phyloP scores from a whole-genome alignment of 1,284 basidiomycete genomes.

The Coriolopsis trogii region DNA sequence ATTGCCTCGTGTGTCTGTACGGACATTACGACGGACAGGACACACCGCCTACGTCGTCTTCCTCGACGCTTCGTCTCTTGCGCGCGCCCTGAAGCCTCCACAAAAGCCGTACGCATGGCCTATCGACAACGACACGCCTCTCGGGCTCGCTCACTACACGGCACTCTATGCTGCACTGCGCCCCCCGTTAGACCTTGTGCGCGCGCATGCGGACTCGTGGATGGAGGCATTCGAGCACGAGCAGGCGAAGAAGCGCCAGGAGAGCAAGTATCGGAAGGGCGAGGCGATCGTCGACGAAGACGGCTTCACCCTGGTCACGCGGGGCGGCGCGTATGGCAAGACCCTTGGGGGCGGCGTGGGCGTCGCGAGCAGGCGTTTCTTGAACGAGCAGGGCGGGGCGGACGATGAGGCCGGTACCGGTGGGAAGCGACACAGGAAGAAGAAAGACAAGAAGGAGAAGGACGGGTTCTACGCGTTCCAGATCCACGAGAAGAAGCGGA shows the following conservation, averaged over 20 bases:
- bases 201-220: slow-evolving; percentile 74
- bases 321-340: slow-evolving; percentile 86
- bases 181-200: slow-evolving; percentile 72
- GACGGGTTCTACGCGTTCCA: slow-evolving; percentile 87
- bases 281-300: slow-evolving; percentile 90
- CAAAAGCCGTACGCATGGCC: slow-evolving; percentile 61
- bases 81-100: slow-evolving; percentile 57
- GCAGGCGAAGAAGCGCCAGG: slow-evolving; percentile 61
- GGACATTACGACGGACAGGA: slow-evolving; percentile 66
- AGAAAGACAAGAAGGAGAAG: slow-evolving; percentile 74
- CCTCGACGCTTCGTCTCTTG: slow-evolving; percentile 73
- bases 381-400: slow-evolving; percentile 24
- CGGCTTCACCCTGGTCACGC: slow-evolving; percentile 88
- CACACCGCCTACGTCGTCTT: slow-evolving; percentile 77
- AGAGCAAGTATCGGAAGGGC: slow-evolving; percentile 72
- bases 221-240: slow-evolving; percentile 80
- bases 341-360: slow-evolving; percentile 80
- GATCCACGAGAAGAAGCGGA: slow-evolving; percentile 82
- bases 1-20: slow-evolving; percentile 54
- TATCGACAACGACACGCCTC: slow-evolving; percentile 51
- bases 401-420: slow-evolving; percentile 15
- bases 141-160: slow-evolving; percentile 73
- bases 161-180: slow-evolving; percentile 64
- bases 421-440: slow-evolving; percentile 40
- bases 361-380: slow-evolving; percentile 76